A percentile compares a stretch with the other conserved stretches of the same genome.
Evolutionary conservation across 768 basidiomycete genomes (phyloP).

Genomic region (Hericium coralloides): DNA sequence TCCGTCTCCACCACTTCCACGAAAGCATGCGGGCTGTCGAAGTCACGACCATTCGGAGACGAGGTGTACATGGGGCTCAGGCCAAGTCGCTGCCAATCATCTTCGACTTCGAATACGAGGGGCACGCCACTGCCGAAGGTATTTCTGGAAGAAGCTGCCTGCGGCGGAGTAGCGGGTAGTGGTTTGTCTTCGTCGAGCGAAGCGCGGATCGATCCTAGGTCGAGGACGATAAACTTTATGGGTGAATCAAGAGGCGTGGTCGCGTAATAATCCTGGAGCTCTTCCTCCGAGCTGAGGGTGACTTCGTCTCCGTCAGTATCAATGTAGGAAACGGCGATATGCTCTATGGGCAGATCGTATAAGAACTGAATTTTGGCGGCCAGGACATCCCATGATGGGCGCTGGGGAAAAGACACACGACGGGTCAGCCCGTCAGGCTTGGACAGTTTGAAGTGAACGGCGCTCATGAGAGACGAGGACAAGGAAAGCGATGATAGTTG

Average conservation of each 20-base stretch:
- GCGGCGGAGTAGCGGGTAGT: constrained; percentile 22
- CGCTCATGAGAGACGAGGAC: constrained; percentile 29
- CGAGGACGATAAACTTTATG: constrained; percentile 56
- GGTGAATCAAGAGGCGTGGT: constrained; percentile 20
- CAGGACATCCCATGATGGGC: constrained; percentile 50
- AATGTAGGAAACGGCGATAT: constrained; percentile 60
- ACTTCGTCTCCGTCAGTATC: constrained; percentile 71
- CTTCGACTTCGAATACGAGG: constrained; percentile 37
- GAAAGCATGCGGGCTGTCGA: constrained; percentile 50
- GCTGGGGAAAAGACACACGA: constrained; percentile 40
- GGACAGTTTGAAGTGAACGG: constrained; percentile 57
- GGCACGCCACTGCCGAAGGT: constrained; percentile 48
- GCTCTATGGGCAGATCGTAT: constrained; percentile 45
- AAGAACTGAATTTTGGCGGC: constrained; percentile 47
- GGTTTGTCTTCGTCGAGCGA: constrained; percentile 23
- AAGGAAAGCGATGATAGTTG: constrained; percentile 5
- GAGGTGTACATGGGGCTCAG: constrained; percentile 31
- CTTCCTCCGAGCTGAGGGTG: constrained; percentile 67
- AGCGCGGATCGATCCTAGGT: constrained; percentile 34
- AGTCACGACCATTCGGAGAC: constrained; percentile 17
- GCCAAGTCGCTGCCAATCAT: constrained; percentile 59
- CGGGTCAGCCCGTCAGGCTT: constrained; percentile 44
- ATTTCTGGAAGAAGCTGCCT: constrained; percentile 37
- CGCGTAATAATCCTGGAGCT: constrained; percentile 65
- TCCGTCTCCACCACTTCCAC: constrained; percentile 48